phyloP scores from a whole-genome alignment of 345 rosid genomes.

The Eucalyptus tenuipes region DNA sequence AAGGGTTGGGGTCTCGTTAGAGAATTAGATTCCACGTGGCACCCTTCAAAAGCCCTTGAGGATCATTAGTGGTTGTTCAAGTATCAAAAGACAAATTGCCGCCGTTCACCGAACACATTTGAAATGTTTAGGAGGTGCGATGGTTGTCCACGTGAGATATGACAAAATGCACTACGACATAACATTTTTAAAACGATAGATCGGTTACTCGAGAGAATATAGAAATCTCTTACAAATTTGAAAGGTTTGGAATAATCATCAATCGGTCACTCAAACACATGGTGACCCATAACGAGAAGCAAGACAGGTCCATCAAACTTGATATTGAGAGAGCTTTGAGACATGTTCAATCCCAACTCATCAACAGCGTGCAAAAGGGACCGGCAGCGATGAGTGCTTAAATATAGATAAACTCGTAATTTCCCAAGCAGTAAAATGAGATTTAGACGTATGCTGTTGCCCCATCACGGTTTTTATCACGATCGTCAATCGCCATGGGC shows the following conservation, averaged over 20 bases:
- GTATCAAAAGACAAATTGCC: fast-evolving
- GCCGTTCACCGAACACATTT: fast-evolving
- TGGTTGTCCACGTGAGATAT: neutral
- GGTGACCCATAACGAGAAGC: fast-evolving
- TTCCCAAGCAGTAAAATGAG: neutral
- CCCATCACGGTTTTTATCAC: neutral
- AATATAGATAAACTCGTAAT: neutral
- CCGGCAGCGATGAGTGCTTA: neutral
- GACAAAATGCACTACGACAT: fast-evolving
- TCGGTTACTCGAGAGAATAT: fast-evolving
- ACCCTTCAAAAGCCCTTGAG: too few relatives aligned
- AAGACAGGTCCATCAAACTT: fast-evolving
- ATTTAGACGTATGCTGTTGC: neutral
- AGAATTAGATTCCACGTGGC: neutral
- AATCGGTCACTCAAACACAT: too few relatives aligned
- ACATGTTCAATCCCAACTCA: neutral
- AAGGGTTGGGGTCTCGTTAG: fast-evolving
- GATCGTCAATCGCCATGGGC: neutral
- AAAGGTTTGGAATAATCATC: too few relatives aligned
- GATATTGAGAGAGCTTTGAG: neutral
- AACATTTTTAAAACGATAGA: fast-evolving
- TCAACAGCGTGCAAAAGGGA: neutral
- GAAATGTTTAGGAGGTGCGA: neutral
- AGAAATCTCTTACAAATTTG: too few relatives aligned
- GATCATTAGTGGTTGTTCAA: fast-evolving